These are phyloP conservation scores for Wickerhamiella alocasiicola DNA, from an alignment of 805 yeast genomes.

Conservation along the genomic window DNA sequence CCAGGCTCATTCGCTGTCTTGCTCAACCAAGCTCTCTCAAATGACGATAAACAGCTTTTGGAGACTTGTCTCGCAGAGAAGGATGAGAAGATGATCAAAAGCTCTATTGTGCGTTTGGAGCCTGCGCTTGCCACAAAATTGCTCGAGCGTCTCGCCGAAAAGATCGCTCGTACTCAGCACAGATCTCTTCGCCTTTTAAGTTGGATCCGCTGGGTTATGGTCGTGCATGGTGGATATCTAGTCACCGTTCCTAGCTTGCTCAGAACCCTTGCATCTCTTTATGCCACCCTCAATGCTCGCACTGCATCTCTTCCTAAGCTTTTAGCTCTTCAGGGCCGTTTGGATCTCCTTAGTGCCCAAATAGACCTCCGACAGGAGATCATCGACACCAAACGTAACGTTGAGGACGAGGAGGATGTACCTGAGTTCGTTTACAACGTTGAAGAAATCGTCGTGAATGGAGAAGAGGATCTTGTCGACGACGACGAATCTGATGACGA, in stretches of 20 bases:
- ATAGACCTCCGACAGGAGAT: conserved; percentile 51
- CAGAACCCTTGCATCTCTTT: conserved; percentile 44
- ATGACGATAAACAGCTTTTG: conserved; percentile 73
- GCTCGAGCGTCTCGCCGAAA: conserved; percentile 36
- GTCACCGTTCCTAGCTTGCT: conserved; percentile 40
- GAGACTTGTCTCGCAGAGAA: conserved; percentile 61
- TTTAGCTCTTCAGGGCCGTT: conserved; percentile 73
- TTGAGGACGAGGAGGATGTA: conserved; percentile 28
- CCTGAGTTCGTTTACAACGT: conserved; percentile 31
- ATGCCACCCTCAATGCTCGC: conserved; percentile 42
- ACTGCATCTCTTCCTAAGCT: conserved; percentile 51
- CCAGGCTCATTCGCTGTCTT: conserved; percentile 74
- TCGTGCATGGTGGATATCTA: conserved; percentile 56
- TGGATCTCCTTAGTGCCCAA: conserved; percentile 67
- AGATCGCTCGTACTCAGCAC: conserved; percentile 41
- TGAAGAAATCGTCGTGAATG: conserved; percentile 34
- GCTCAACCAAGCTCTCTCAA: conserved; percentile 76
- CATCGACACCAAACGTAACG: conserved; percentile 26
- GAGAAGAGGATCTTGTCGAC: conserved; percentile 34
- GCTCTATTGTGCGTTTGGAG: conserved; percentile 43
- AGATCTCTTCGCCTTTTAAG: conserved; percentile 38
- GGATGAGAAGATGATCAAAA: conserved; percentile 40
- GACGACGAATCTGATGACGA: conserved; percentile 28
- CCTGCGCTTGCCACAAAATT: conserved; percentile 33
- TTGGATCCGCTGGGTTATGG: conserved; percentile 76